These are phyloP conservation scores for Mycena vitilis DNA, from an alignment of 768 basidiomycete species.

Conservation along the genomic window DNA sequence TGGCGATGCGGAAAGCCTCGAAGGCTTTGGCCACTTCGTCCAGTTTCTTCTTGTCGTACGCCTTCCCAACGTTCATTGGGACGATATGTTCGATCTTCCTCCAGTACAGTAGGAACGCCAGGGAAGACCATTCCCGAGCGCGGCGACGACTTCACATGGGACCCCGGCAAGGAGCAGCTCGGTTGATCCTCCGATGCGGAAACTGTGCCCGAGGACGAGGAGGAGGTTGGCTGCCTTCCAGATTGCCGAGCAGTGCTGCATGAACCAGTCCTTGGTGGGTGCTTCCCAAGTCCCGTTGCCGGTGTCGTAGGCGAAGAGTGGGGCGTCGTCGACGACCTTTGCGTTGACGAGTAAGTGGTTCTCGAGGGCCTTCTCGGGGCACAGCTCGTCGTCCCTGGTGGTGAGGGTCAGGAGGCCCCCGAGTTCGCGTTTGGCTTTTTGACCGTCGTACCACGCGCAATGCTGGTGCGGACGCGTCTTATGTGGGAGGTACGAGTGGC, in stretches of 20 bases:
- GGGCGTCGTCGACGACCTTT: no score
- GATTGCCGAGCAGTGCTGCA: neutral
- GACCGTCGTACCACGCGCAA: neutral
- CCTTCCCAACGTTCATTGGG: neutral
- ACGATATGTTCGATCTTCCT: neutral
- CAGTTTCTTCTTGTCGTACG: constrained; percentile 17
- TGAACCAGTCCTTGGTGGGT: neutral
- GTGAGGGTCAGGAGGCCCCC: constrained; percentile 33
- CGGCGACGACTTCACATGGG: neutral
- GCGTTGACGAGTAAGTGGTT: neutral
- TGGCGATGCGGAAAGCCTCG: neutral
- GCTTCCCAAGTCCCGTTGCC: neutral
- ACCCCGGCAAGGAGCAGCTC: neutral
- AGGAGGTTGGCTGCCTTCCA: neutral
- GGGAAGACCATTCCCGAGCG: no score
- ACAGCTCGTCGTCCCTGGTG: constrained; percentile 26
- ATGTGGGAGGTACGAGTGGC: neutral
- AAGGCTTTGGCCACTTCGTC: neutral
- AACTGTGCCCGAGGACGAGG: neutral
- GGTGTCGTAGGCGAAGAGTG: neutral
- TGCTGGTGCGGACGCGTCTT: no score
- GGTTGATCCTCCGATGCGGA: neutral
- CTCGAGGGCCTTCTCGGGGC: constrained; percentile 5
- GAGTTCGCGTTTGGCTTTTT: constrained; percentile 31
- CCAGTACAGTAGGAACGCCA: neutral